A percentile compares a stretch with the other conserved stretches of the same genome.
These are phyloP conservation scores for Mortierella hygrophila DNA, from an alignment of 192 early-diverging fungal species.

Conservation along the genomic window DNA sequence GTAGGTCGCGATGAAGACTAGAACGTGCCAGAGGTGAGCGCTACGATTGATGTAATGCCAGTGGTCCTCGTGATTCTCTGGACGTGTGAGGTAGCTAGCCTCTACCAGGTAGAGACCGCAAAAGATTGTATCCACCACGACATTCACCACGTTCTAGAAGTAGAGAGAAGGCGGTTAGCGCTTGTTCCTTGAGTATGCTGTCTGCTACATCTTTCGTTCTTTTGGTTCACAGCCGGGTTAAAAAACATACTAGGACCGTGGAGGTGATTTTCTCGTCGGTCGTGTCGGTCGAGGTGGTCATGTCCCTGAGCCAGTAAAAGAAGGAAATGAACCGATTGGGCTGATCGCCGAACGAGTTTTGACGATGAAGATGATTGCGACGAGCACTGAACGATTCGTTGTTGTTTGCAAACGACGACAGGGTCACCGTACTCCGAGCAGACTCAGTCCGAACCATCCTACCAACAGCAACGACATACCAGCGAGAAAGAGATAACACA, in stretches of 20 bases:
- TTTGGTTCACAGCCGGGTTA: not conserved
- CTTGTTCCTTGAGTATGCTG: not conserved
- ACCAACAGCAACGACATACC: not conserved
- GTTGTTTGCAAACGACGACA: constrained; percentile 21
- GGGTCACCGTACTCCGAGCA: constrained; percentile 14
- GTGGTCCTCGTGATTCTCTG: constrained; percentile 24
- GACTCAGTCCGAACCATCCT: constrained; percentile 32
- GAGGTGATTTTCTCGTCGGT: constrained; percentile 49
- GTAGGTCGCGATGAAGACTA: constrained; percentile 38
- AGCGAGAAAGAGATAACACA: not conserved
- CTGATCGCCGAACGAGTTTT: constrained; percentile 37
- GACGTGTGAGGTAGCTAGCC: constrained; percentile 45
- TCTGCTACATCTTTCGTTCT: not conserved
- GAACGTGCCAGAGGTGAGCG: constrained; percentile 31
- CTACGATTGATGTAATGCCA: constrained; percentile 44
- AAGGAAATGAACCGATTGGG: constrained; percentile 18
- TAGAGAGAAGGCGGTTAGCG: not conserved
- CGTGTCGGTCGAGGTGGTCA: constrained; percentile 30
- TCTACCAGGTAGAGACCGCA: constrained; percentile 41
- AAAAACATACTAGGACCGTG: constrained; percentile 26
- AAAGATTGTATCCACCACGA: constrained; percentile 27
- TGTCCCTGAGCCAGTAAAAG: constrained; percentile 20
- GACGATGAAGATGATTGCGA: constrained; percentile 39
- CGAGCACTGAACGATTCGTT: constrained; percentile 40
- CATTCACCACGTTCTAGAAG: constrained; percentile 46